These are phyloP conservation scores for Phytopythium mirpurense DNA, from an alignment of 352 stramenopile genomes.

Conservation along the genomic window DNA sequence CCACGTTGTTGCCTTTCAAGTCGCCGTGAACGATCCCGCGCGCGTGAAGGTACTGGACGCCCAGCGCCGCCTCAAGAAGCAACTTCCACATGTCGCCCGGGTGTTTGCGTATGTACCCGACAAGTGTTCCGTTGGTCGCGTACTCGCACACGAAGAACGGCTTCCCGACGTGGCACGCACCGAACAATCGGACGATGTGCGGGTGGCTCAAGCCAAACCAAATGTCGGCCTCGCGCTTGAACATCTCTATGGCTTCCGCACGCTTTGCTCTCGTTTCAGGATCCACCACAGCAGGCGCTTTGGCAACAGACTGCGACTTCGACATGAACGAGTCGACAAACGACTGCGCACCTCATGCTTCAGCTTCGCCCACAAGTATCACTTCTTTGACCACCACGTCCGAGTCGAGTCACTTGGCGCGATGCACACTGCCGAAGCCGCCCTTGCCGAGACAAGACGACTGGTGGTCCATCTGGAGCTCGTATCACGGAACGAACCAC, in stretches of 20 bases:
- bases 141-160: conserved; percentile 26
- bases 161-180: conserved; percentile 23
- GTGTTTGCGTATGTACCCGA: conserved; percentile 13
- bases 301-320: not conserved
- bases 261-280: no score
- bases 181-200: conserved; percentile 26
- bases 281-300: no score
- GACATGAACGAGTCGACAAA: no score
- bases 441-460: not conserved
- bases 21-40: conserved; percentile 26
- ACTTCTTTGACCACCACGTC: conserved; percentile 19
- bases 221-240: conserved; percentile 20
- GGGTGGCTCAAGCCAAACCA: conserved; percentile 28
- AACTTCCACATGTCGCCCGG: conserved; percentile 18
- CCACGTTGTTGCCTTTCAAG: conserved; percentile 31
- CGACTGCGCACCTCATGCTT: not conserved
- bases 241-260: conserved; percentile 15
- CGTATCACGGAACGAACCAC: conserved; percentile 7
- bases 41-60: conserved; percentile 27
- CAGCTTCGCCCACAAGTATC: not conserved
- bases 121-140: conserved; percentile 16
- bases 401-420: conserved; percentile 12
- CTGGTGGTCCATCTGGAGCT: not conserved
- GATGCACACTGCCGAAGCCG: conserved; percentile 10
- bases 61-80: conserved; percentile 18